phyloP scores from a whole-genome alignment of 768 basidiomycete species.

The Suillus subluteus region DNA sequence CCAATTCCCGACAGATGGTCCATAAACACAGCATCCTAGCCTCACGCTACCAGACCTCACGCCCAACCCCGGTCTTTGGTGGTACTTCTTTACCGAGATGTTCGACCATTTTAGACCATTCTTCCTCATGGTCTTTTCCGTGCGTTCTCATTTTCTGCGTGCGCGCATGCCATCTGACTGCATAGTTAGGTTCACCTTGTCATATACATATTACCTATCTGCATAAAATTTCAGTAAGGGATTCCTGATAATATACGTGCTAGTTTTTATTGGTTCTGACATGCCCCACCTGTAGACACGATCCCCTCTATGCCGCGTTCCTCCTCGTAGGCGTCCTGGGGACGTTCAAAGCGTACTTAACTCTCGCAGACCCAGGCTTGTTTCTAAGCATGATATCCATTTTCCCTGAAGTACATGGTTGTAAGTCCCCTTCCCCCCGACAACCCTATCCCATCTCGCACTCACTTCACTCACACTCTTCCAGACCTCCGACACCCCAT shows the following conservation, averaged over 20 bases:
- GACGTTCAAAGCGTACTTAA: constrained; percentile 91
- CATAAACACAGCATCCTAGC: constrained; percentile 41
- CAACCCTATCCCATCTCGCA: background rate
- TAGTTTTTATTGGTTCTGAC: background rate
- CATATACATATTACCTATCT: constrained; percentile 83
- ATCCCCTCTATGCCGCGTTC: constrained; percentile 80
- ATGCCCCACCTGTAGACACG: constrained; percentile 56
- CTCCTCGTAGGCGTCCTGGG: constrained; percentile 76
- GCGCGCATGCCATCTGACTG: background rate
- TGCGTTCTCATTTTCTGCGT: constrained; percentile 39
- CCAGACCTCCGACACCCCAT: constrained; percentile 86
- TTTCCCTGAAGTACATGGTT: constrained; percentile 83
- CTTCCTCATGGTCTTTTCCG: constrained; percentile 93
- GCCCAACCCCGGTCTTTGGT: constrained; percentile 94
- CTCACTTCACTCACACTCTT: background rate
- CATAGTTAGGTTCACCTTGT: constrained; percentile 70
- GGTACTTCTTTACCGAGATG: constrained; percentile 99
- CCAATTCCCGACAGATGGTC: background rate
- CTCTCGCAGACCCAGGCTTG: constrained; percentile 85
- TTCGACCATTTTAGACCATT: constrained; percentile 97
- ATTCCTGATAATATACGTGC: background rate
- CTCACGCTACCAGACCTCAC: constrained; percentile 86
- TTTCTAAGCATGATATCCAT: constrained; percentile 80
- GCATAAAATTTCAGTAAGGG: constrained; percentile 83
- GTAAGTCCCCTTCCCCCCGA: constrained; percentile 49